Evolutionary conservation across 2,329 filamentous ascomycete species (phyloP), one percentile per base, ranked within the genome.

Genomic region (Colletotrichum eremochloae): DNA sequence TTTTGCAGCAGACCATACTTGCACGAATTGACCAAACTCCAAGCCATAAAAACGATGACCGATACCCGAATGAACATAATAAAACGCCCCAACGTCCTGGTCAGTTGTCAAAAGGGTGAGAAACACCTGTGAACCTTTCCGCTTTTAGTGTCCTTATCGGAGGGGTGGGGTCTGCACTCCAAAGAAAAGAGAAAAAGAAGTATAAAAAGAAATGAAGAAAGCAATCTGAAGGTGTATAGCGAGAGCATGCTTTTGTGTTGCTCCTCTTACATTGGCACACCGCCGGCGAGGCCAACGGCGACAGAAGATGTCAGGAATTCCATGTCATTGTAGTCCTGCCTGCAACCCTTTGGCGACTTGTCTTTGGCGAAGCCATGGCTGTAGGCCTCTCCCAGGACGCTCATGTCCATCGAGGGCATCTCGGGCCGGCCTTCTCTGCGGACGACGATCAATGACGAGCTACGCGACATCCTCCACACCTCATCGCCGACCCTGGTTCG

Each of bases 291-390:
- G 5, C 73, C 73, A 18, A 74, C 73, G 9, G 73, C 73, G 15
- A 74, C 71, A 11, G 71, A 74, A 8, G 73, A 74, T 11, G 72
- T 70, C 44, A 73, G 29, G 38, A 74, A 64, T 29, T 74, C 73
- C 18, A 50, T 38, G 44, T 73, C 62, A 48, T 64, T 61, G n/a
- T 73, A 73, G 7, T 53, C 33, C 38, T 72, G 53, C 38, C 64
- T 70, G 36, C 65, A 63, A 1, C 38, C 61, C 7, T 36, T 62
- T 3, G 72, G 64, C 48, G 68, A 56, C 42, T 38, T 56, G 2
- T 63, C 68, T 15, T 68, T 52, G 64, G 56, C 44, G 18, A 72
- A 55, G 0, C 72, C 70, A 14, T 74, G 72, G 44, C 68, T 67
- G 46, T 74, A 72, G 7, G 60, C 58, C 5, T 74, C 68, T 12